These are phyloP conservation scores for Cryptosporidium meleagridis DNA, from an alignment of 169 alveolate species.

Conservation along the genomic window DNA sequence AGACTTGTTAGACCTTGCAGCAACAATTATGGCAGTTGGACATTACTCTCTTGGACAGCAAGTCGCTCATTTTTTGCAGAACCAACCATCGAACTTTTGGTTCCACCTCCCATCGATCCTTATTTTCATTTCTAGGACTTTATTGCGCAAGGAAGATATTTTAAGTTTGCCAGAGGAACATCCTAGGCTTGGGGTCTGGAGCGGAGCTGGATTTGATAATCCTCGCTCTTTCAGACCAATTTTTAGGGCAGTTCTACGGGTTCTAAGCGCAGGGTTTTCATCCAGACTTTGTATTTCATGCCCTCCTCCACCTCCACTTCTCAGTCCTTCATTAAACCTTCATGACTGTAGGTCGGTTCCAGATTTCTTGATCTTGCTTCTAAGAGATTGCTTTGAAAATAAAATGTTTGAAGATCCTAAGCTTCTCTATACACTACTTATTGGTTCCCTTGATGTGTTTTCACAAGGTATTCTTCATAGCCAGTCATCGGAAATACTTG, in stretches of 20 bases:
- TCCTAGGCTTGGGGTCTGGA: conserved; percentile 60
- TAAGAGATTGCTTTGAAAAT: conserved; percentile 58
- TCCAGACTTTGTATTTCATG: conserved; percentile 28
- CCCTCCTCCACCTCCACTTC: conserved; percentile 69
- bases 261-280: conserved; percentile 38
- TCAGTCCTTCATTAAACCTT: conserved; percentile 16
- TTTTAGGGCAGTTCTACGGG: conserved; percentile 52
- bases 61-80: conserved; percentile 62
- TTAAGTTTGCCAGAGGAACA: not conserved
- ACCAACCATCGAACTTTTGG: conserved; percentile 72
- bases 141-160: conserved; percentile 6
- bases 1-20: conserved; percentile 67
- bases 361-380: conserved; percentile 26
- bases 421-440: conserved; percentile 22
- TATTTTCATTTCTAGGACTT: conserved; percentile 30
- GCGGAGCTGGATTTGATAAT: conserved; percentile 61
- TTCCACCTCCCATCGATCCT: conserved; percentile 69
- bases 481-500: conserved; percentile 42
- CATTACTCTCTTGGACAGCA: conserved; percentile 72
- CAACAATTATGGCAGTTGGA: conserved; percentile 72
- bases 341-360: conserved; percentile 23
- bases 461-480: conserved; percentile 49
- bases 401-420: conserved; percentile 31
- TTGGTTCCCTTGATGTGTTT: conserved; percentile 54
- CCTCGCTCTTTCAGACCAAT: conserved; percentile 41